Evolutionary conservation across 1,284 basidiomycete species (phyloP), one percentile per base, ranked within the genome.

Genomic region (Anthracocystis setariae): DNA sequence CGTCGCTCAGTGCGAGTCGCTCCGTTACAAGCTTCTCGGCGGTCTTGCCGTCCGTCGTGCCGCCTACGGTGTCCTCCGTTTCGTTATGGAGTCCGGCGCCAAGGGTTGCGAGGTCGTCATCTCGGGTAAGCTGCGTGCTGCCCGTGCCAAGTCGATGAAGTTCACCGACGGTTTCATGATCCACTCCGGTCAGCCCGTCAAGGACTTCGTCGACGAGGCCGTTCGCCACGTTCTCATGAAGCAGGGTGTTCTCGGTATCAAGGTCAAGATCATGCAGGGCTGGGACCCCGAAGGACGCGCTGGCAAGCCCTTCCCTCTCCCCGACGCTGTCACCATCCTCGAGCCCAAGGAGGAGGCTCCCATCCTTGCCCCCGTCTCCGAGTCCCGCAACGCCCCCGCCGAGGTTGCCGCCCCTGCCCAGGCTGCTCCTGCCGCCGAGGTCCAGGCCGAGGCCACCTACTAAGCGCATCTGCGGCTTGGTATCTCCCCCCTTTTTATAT

Each of bases 141-240:
- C 96, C 79, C 94, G 94, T 89, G 96, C 96, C 84, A 99, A 99
- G 87, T 92, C 93, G 47, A 98, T 98, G 96, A 99, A 99, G 87
- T 98, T 99, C 88, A 97, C 94, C 84, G 96, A 98, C 83, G 96
- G 96, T 53, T 98, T 97, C 90, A 98, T 98, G 93, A 95, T 98
- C 85, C 96, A 98, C 90, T 98, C 96, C 76, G 96, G 96, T 89
- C 95, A 99, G 87, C 96, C 96, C 80, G 91, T 90, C 59, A 87
- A 90, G 70, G 96, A 98, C 85, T 98, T 95, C 82, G 94, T 99
- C 69, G 95, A 98, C 87, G 90, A 93, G 83, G 96, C 96, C 70
- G 94, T 98, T 82, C 90, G 96, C 79, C 96, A 99, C 88, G 96
- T 98, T 80, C 89, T 98, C 82, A 90, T 99, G 82, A 91, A 93